Conservation (phyloP, 345 rosid genomes). For the Capsella bursapastoris region DNA sequence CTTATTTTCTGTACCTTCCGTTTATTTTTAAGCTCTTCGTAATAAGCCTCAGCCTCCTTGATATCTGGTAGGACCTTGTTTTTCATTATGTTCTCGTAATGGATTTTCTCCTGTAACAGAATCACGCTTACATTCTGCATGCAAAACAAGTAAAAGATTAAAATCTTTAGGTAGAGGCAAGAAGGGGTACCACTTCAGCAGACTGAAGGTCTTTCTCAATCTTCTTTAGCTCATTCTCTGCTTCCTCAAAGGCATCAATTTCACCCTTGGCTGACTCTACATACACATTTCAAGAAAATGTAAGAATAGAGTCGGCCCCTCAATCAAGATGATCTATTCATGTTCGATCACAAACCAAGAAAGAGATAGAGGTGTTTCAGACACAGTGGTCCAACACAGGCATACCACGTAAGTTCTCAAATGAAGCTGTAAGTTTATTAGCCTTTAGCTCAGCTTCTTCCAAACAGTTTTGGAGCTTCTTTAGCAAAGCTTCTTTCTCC, state of each 20-base stretch:
- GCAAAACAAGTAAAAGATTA: conserved; percentile 21
- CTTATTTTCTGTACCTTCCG: conserved; percentile 55
- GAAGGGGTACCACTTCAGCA: conserved; percentile 58
- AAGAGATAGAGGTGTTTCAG: conserved; percentile 17
- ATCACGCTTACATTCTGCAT: conserved; percentile 37
- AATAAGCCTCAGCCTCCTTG: conserved; percentile 63
- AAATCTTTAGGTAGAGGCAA: conserved; percentile 12
- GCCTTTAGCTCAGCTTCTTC: conserved; percentile 67
- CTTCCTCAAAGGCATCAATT: conserved; percentile 69
- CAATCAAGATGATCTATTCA: conserved; percentile 23
- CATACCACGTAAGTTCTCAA: conserved; percentile 75
- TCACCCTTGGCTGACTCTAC: conserved; percentile 82
- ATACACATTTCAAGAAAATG: conserved; percentile 15
- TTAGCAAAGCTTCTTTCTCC: conserved; percentile 57
- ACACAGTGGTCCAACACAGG: conserved; percentile 19
- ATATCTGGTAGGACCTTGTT: conserved; percentile 74
- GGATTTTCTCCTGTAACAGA: conserved; percentile 67
- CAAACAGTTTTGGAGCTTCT: conserved; percentile 51
- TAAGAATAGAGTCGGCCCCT: conserved; percentile 11
- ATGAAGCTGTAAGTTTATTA: conserved; percentile 57
- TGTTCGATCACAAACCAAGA: conserved; percentile 15
- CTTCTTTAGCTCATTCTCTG: conserved; percentile 75
- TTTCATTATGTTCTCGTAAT: conserved; percentile 78
- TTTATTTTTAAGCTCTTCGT: conserved; percentile 57
- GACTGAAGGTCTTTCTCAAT: conserved; percentile 65